Evolutionary conservation across 306 rosid species (phyloP).

Genomic region (Ormosia emarginata): DNA sequence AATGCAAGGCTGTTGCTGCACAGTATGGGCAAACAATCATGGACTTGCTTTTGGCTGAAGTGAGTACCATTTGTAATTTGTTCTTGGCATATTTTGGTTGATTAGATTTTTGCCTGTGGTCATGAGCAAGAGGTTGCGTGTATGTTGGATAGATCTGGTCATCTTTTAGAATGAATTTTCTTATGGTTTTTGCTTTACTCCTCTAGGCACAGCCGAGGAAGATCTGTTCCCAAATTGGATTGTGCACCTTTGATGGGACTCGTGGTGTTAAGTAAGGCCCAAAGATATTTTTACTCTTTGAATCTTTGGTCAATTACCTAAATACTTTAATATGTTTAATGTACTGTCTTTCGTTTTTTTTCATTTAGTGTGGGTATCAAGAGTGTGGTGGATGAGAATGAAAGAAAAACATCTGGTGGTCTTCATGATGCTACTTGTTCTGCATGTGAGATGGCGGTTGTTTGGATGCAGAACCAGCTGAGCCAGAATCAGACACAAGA

Average conservation of each 20-base stretch:
- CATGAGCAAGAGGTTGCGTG: not conserved
- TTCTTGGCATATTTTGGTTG: slow-evolving; percentile 6
- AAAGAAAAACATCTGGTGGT: slow-evolving; percentile 40
- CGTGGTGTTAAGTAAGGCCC: slow-evolving; percentile 59
- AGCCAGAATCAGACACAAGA: slow-evolving; percentile 63
- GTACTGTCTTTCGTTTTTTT: not conserved
- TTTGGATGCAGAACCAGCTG: slow-evolving; percentile 80
- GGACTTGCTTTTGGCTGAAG: slow-evolving; percentile 69
- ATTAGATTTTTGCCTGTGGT: not conserved
- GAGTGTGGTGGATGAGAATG: slow-evolving; percentile 63
- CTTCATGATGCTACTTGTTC: slow-evolving; percentile 61
- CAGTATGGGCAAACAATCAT: slow-evolving; percentile 75
- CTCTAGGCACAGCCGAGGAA: slow-evolving; percentile 58
- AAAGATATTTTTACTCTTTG: not conserved
- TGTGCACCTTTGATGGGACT: slow-evolving; percentile 78
- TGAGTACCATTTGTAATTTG: slow-evolving; percentile 23
- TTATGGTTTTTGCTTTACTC: slow-evolving; percentile 13
- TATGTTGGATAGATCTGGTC: not conserved
- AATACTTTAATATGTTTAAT: not conserved
- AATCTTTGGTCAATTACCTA: not conserved
- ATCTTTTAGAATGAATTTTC: slow-evolving; percentile 2
- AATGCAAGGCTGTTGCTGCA: slow-evolving; percentile 72
- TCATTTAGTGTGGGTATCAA: slow-evolving; percentile 53
- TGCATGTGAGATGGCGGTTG: slow-evolving; percentile 87
- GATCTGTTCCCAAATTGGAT: slow-evolving; percentile 75